A percentile compares a stretch with the other conserved stretches of the same genome.
Conservation (phyloP, 1,284 basidiomycete species). For the Gomphus sp. region DNA sequence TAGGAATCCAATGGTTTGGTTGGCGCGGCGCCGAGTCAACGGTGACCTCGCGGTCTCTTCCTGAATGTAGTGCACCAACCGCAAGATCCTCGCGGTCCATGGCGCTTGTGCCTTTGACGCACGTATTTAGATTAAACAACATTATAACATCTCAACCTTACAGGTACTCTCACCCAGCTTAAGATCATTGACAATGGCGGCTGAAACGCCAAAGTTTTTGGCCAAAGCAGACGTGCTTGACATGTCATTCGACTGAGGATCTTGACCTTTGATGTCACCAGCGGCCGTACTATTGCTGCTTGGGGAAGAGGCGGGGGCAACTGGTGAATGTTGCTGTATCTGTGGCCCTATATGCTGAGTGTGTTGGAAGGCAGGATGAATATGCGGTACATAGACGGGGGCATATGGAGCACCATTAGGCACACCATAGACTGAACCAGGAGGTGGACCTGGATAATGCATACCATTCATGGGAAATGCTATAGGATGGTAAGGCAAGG, state of each 20-base stretch:
- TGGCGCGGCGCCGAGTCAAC: conserved; percentile 52
- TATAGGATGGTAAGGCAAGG: conserved; percentile 20
- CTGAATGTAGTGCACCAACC: conserved; percentile 60
- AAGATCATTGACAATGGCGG: conserved; percentile 56
- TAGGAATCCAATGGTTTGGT: conserved; percentile 45
- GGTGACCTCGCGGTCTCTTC: conserved; percentile 51
- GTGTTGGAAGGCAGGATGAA: conserved; percentile 46
- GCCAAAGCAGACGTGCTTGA: conserved; percentile 64
- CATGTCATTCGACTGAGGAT: conserved; percentile 69
- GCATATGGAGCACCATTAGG: conserved; percentile 29
- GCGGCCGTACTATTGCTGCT: conserved; percentile 19
- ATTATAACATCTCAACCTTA: conserved; percentile 8
- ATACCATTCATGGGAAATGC: conserved; percentile 14
- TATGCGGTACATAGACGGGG: conserved; percentile 39
- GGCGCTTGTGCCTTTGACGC: conserved; percentile 9
- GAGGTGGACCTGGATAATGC: conserved; percentile 29
- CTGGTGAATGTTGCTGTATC: neutral
- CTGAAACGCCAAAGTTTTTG: conserved; percentile 68
- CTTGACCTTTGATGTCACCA: conserved; percentile 53
- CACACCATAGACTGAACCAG: conserved; percentile 33
- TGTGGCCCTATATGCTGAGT: conserved; percentile 24
- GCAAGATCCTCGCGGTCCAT: conserved; percentile 63
- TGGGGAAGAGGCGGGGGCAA: conserved; percentile 16
- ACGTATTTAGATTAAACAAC: conserved; percentile 5
- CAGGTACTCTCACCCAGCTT: conserved; percentile 32